Conservation (phyloP, 73 alveolate genomes). For the Paramecium sonneborni region DNA sequence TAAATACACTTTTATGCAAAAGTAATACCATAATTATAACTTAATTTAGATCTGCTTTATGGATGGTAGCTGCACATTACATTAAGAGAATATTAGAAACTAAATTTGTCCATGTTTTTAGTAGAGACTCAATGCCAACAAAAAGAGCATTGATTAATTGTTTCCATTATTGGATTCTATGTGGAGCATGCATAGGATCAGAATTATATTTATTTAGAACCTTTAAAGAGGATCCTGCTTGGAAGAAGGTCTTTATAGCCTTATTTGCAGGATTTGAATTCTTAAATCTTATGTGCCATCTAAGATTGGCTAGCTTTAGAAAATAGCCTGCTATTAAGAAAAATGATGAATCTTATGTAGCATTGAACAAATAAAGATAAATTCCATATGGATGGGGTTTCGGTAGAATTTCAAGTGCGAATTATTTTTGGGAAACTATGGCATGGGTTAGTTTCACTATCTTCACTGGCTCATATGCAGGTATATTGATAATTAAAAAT, state of each 20-base stretch:
- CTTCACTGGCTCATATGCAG: slow-evolving; percentile 66
- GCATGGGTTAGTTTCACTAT: slow-evolving; percentile 92
- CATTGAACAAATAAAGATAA: slow-evolving; percentile 11
- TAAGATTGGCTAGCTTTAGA: slow-evolving; percentile 39
- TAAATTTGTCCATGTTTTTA: slow-evolving; percentile 89
- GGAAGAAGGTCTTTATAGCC: slow-evolving; percentile 39
- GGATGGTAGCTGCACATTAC: slow-evolving; percentile 81
- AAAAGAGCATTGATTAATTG: slow-evolving; percentile 87
- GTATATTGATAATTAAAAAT: slow-evolving; percentile 14
- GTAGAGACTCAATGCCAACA: slow-evolving; percentile 95
- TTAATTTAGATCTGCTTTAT: slow-evolving; percentile 12
- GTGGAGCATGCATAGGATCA: slow-evolving; percentile 83
- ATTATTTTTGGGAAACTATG: slow-evolving; percentile 95
- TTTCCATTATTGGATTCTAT: slow-evolving; percentile 94
- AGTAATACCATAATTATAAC: neutral
- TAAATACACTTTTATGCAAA: slow-evolving; percentile 32
- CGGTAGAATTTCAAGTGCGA: slow-evolving; percentile 90
- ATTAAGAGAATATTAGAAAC: slow-evolving; percentile 93
- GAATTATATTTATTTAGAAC: slow-evolving; percentile 20
- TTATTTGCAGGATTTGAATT: slow-evolving; percentile 50
- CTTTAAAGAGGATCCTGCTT: neutral
- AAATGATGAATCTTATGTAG: no score
- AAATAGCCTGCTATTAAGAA: neutral
- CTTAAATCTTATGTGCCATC: slow-evolving; percentile 50
- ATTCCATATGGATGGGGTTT: slow-evolving; percentile 87